These are phyloP conservation scores for Quillaja saponaria DNA, from an alignment of 306 rosid species.

Conservation along the genomic window DNA sequence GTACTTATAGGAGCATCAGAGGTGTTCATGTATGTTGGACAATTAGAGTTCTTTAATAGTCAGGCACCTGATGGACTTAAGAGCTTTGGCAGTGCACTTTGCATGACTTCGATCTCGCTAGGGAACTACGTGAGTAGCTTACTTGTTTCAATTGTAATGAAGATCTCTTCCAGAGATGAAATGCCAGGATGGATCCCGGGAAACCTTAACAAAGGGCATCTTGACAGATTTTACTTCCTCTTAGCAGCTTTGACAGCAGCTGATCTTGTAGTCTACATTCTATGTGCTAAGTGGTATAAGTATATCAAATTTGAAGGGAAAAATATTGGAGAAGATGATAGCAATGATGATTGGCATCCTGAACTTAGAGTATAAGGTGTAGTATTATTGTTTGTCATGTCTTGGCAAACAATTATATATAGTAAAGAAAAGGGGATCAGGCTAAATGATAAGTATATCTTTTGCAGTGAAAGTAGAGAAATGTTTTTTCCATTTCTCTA, in stretches of 20 bases:
- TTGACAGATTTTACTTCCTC: conserved; percentile 70
- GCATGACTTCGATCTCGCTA: conserved; percentile 77
- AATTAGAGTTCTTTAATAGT: conserved; percentile 71
- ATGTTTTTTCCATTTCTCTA: conserved; percentile 14
- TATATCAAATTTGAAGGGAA: conserved; percentile 60
- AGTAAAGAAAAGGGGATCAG: neutral
- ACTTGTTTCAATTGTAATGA: conserved; percentile 76
- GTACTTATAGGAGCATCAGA: conserved; percentile 75
- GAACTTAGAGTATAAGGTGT: conserved; percentile 16
- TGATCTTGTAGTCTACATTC: conserved; percentile 49
- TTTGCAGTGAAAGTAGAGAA: conserved; percentile 30
- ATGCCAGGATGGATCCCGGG: conserved; percentile 83
- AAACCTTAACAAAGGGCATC: conserved; percentile 67
- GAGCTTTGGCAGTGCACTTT: conserved; percentile 85
- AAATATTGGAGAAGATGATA: conserved; percentile 21
- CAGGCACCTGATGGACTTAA: conserved; percentile 81
- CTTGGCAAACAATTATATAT: neutral
- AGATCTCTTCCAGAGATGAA: conserved; percentile 45
- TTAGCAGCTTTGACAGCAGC: conserved; percentile 64
- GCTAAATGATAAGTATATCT: neutral
- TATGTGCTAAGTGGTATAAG: conserved; percentile 73
- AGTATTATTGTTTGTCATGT: neutral
- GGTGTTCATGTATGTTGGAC: conserved; percentile 84
- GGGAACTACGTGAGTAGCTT: conserved; percentile 76
- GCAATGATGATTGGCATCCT: neutral